These are phyloP conservation scores for Alternaria tenuissima DNA, from an alignment of 2,329 filamentous ascomycete species.

Conservation along the genomic window DNA sequence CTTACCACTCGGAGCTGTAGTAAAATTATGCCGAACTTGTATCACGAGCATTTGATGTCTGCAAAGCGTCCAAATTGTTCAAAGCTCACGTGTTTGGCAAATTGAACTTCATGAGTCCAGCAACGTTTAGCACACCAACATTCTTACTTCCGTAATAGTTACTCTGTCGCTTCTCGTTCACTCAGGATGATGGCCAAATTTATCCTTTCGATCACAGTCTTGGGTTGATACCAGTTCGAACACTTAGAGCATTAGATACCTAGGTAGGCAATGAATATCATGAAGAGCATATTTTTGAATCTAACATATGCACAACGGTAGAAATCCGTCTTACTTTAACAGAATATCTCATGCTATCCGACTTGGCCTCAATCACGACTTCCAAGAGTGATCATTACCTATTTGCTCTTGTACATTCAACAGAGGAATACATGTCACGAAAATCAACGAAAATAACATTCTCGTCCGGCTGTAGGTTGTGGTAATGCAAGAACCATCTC, in stretches of 20 bases:
- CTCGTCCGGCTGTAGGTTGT: slow-evolving; percentile 15
- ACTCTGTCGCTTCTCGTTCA: background rate
- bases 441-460: slow-evolving; percentile 8
- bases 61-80: background rate
- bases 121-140: background rate
- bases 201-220: background rate
- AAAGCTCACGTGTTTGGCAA: background rate
- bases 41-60: background rate
- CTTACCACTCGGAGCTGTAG: background rate
- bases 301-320: background rate
- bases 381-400: background rate
- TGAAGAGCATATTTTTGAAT: background rate
- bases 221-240: background rate
- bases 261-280: too few species aligned
- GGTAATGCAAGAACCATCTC: slow-evolving; percentile 7
- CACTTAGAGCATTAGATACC: too few species aligned
- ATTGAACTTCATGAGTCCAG: background rate
- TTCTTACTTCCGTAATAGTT: background rate
- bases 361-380: background rate
- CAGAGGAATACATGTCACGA: background rate
- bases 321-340: background rate
- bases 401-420: background rate
- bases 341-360: background rate
- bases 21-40: background rate
- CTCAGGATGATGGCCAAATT: background rate